Evolutionary conservation across 2,329 filamentous ascomycete species (phyloP).

Genomic region (Diaporthe vexans): DNA sequence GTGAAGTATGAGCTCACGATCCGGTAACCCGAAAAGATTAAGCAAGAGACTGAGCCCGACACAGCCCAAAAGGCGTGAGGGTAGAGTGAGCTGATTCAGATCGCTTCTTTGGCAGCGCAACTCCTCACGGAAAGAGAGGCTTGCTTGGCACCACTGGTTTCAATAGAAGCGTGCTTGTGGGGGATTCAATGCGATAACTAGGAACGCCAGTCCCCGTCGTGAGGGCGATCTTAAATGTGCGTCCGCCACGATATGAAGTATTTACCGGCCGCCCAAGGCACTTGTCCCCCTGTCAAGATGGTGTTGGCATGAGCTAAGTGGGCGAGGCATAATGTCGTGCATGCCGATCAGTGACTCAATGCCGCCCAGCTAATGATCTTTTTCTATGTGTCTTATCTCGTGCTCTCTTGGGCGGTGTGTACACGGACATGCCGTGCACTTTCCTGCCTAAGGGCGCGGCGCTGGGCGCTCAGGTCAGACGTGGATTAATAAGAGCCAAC

Average conservation of each 20-base stretch:
- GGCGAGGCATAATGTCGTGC: neutral
- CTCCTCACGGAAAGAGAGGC: neutral
- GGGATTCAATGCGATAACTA: neutral
- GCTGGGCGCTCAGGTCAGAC: neutral
- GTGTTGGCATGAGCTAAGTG: neutral
- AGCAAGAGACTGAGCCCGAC: neutral
- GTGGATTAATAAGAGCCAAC: constrained; percentile 14
- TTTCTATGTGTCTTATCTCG: neutral
- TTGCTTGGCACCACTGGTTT: neutral
- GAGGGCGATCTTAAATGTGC: neutral
- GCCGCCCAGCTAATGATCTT: neutral
- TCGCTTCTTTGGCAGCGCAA: neutral
- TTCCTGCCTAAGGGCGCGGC: neutral
- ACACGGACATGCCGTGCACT: constrained; percentile 20
- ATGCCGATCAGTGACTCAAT: constrained; percentile 25
- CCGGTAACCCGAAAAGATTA: neutral
- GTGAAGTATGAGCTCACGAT: neutral
- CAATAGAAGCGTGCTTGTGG: neutral
- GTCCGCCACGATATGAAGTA: constrained; percentile 4
- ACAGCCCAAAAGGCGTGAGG: neutral
- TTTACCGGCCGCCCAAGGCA: neutral
- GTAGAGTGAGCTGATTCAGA: neutral
- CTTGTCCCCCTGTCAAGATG: constrained; percentile 18
- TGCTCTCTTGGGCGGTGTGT: neutral
- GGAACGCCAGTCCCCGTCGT: neutral